phyloP scores from a whole-genome alignment of 257 asterid species.

The Capsicum rhomboideum region DNA sequence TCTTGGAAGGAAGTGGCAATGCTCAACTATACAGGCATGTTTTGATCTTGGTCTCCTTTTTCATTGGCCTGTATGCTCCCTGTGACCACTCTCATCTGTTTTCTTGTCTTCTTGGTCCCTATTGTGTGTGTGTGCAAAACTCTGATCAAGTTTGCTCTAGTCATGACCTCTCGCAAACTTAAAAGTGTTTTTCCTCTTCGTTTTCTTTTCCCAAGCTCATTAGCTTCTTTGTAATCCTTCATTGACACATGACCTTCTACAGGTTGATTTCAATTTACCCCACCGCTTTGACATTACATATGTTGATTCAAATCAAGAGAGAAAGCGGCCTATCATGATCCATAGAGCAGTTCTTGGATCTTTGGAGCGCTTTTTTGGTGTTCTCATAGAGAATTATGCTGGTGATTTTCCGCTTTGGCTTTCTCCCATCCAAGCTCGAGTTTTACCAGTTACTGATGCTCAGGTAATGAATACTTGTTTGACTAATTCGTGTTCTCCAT shows the following conservation, averaged over 20 bases:
- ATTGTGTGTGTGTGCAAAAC: not conserved
- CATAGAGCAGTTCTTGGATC: conserved; percentile 97
- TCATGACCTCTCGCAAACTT: not conserved
- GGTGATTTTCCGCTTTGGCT: conserved; percentile 98
- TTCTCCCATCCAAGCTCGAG: conserved; percentile 79
- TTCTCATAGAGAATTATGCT: conserved; percentile 86
- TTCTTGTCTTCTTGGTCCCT: not conserved
- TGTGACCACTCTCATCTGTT: not conserved
- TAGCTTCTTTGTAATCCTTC: not conserved
- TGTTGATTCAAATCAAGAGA: conserved; percentile 72
- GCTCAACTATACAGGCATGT: conserved; percentile 90
- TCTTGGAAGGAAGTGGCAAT: conserved; percentile 98
- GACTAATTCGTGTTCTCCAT: not conserved
- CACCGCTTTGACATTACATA: conserved; percentile 80
- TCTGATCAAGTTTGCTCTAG: not conserved
- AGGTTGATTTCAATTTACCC: conserved; percentile 96
- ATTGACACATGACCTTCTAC: conserved; percentile 3
- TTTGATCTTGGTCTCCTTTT: not conserved
- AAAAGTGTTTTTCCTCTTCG: not conserved
- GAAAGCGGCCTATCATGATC: conserved; percentile 84
- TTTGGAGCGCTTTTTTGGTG: conserved; percentile 89
- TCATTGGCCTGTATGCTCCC: not conserved
- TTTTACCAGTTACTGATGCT: conserved; percentile 77
- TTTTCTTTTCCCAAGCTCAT: not conserved
- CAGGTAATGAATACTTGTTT: conserved; percentile 41